Conservation (phyloP, 2,329 filamentous ascomycete genomes). For the Aciculosporium take region DNA sequence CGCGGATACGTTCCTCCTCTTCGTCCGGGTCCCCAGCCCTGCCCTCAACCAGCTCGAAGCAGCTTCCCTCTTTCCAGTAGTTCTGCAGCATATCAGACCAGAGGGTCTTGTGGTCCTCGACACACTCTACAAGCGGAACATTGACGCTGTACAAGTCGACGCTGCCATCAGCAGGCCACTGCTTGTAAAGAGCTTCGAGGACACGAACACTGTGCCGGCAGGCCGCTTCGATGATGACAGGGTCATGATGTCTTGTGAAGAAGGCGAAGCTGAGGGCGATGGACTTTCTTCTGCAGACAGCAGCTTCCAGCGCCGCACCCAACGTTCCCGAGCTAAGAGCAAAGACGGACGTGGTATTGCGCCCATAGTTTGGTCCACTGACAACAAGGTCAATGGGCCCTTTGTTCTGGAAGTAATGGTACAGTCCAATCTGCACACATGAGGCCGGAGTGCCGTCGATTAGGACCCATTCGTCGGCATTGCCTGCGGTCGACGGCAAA, state of each 20-base stretch:
- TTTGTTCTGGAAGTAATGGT: conserved; percentile 61
- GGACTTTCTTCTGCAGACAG: conserved; percentile 52
- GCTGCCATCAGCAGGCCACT: conserved; percentile 52
- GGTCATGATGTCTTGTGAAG: conserved; percentile 72
- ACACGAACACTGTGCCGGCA: conserved; percentile 60
- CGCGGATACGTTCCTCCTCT: conserved; percentile 61
- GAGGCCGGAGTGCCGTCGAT: conserved; percentile 70
- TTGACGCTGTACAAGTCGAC: conserved; percentile 87
- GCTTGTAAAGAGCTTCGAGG: conserved; percentile 61
- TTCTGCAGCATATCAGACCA: conserved; percentile 85
- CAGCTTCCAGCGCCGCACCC: conserved; percentile 64
- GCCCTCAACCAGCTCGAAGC: conserved; percentile 68
- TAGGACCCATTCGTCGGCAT: conserved; percentile 64
- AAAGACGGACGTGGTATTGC: conserved; percentile 71
- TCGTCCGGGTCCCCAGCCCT: conserved; percentile 48
- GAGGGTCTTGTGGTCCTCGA: conserved; percentile 58
- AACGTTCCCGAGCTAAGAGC: conserved; percentile 65
- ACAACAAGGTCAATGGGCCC: conserved; percentile 64
- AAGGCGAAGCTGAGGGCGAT: conserved; percentile 88
- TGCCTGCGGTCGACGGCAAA: conserved; percentile 36
- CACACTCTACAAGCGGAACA: conserved; percentile 66
- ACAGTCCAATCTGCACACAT: conserved; percentile 69
- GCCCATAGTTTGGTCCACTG: conserved; percentile 69
- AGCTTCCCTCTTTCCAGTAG: conserved; percentile 71
- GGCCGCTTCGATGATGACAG: conserved; percentile 63